Evolutionary conservation across 352 stramenopile species (phyloP), one percentile per base, ranked within the genome.

Genomic region (Phytopythium vexans): DNA sequence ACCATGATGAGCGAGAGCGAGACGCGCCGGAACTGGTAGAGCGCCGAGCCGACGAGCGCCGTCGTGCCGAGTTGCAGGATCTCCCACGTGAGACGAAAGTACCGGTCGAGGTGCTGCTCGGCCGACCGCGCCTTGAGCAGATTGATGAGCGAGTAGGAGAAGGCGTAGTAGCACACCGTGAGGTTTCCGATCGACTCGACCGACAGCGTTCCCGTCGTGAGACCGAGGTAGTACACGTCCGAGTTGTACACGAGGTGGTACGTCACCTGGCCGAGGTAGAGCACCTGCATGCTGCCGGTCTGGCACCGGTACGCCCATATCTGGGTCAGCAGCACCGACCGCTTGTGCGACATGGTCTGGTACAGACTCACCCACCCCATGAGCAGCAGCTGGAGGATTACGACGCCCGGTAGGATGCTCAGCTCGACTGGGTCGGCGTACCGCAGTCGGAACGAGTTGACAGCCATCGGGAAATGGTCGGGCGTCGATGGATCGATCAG

Each of bases 261-360:
- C 11, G 61, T 56, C 8, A 69, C 41, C 42, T 69, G 61, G 4
- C 16, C 52, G 4, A 65, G 56, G 43, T 69, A 69, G 3, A 62
- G 8, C 34, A 65, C 49, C 41, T 69, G 56, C 56, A 64, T 64
- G 0, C 52, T n/a, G 0, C 61, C 61, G 33, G 61, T 69, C 37
- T 69, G 61, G 31, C 56, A 65, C 0, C 62, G 62, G 40, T 70
- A 70, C 10, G 62, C 62, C 62, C 62, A 70, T 21, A 70, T 70
- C 37, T 70, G 62, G 9, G 62, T 70, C 1, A 70, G 14, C 37
- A 70, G 37, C 11, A 67, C 62, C 0, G 62, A 70, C 7, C 58
- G 11, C 31, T 66, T 66, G 52, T 70, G 62, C 4, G 45, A 58
- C 62, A 70, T 70, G 3, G 64, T 56, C 8, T 70, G 62, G 36